These are phyloP conservation scores for Penicillium aurantiogriseum DNA, from an alignment of 2,329 filamentous ascomycete genomes.

Conservation along the genomic window DNA sequence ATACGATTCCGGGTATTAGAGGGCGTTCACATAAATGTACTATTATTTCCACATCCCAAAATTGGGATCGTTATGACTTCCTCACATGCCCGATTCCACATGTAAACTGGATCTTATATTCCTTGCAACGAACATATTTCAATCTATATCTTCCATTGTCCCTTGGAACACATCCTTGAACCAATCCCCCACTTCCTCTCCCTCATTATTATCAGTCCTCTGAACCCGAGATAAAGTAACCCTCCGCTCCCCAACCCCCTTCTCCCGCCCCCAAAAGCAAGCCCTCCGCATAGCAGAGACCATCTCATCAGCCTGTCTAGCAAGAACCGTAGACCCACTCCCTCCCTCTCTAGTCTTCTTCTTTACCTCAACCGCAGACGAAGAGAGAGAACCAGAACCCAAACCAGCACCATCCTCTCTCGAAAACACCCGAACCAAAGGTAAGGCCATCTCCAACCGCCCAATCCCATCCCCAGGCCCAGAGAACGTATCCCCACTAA, in stretches of 20 bases:
- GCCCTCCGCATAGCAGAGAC: constrained; percentile 42
- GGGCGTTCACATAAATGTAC: neutral
- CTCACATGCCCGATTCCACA: neutral
- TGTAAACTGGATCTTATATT: too few species aligned
- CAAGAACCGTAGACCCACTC: constrained; percentile 30
- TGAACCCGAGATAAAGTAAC: constrained; percentile 25
- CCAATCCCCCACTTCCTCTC: constrained; percentile 15
- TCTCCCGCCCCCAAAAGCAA: constrained; percentile 46
- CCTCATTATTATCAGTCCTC: neutral
- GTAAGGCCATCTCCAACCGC: constrained; percentile 32
- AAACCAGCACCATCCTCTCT: neutral
- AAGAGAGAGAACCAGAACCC: neutral
- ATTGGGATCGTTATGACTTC: neutral
- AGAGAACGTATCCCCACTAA: constrained; percentile 19
- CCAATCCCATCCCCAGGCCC: constrained; percentile 17
- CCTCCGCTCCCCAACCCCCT: constrained; percentile 38
- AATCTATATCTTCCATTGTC: constrained; percentile 5
- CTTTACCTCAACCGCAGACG: neutral
- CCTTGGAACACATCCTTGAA: constrained; percentile 11
- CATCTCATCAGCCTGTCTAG: constrained; percentile 42
- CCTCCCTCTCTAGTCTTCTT: neutral
- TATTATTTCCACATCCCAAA: neutral
- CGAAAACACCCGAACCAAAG: constrained; percentile 33
- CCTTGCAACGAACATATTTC: too few species aligned
- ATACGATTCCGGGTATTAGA: neutral